Base-by-base conservation (phyloP, 768 basidiomycete genomes). In the Suillus cothurnatus region DNA sequence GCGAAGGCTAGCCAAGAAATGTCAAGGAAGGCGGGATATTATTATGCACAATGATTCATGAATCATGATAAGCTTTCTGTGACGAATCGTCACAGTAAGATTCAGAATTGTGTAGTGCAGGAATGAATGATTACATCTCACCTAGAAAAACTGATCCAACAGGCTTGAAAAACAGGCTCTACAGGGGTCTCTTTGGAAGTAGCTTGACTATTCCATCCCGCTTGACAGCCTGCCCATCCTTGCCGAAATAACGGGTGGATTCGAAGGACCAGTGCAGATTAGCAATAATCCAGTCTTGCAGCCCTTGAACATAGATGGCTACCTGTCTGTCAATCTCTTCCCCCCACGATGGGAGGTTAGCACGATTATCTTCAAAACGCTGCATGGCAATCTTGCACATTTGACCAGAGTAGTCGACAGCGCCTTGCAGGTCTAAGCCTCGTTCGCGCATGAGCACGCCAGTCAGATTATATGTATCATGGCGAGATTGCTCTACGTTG, bases 381-480 rank as follows among this genome's bases (percentile, higher is more conserved):
- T 85, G 81, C 63, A 88, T 84, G 32, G 85, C 82, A 69, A 81
- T 78, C 64, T 78, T 76, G 74, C 88, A 91, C 4, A 89, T 79
- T 9, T 85, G 81, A 15, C 88, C 89, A 64, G 90, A 85, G 67
- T 82, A 83, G 72, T 90, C 84, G 34, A 91, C 74, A 4, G 90
- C 90, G 41, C 80, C 77, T 66, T 91, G 89, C 14, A 91, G 76
- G 45, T 79, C 79, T n/a, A n/a, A n/a, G n/a, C n/a, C n/a, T n/a
- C n/a, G n/a, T n/a, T n/a, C n/a, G n/a, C n/a, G n/a, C n/a, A n/a
- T 90, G 67, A 91, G 81, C 61, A 91, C 86, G 21, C 81, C 78
- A 63, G 92, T 82, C 83, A 91, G 87, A 73, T 92, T 91, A 39
- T 90, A 86, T n/a, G 85, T 86, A 66, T 89, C 86, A 12, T 83